Percentiles rank a stretch among this genome's conserved stretches.
phyloP scores from a whole-genome alignment of 2,329 filamentous ascomycete genomes.

The Botrytis fabae region DNA sequence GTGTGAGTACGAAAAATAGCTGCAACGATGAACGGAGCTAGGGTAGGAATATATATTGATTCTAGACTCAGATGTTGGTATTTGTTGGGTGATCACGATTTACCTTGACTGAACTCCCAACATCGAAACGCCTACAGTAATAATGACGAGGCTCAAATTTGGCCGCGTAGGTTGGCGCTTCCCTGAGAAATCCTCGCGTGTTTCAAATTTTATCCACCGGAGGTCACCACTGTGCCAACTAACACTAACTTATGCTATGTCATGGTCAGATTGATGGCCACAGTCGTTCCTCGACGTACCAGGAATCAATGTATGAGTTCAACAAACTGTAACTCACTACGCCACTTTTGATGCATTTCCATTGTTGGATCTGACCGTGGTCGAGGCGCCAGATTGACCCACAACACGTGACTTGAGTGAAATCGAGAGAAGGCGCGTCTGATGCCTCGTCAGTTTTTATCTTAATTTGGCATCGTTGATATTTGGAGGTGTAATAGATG shows the following conservation, averaged over 20 bases:
- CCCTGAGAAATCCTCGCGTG: not conserved
- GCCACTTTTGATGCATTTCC: not conserved
- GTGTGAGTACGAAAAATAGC: not conserved
- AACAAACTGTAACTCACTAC: not conserved
- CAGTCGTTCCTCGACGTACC: not conserved
- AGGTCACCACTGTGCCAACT: not conserved
- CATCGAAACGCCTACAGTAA: not conserved
- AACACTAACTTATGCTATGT: not conserved
- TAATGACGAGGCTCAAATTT: not conserved
- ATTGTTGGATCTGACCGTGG: slow-evolving; percentile 5
- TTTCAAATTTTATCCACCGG: not conserved
- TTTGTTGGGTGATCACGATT: not conserved
- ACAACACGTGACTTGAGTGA: not conserved
- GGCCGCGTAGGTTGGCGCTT: not conserved
- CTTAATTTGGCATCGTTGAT: too few species aligned
- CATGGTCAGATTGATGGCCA: not conserved
- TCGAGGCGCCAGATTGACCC: not conserved
- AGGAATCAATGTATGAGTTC: not conserved
- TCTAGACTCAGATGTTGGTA: not conserved
- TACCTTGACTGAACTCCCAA: not conserved
- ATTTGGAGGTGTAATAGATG: not conserved
- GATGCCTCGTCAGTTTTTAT: not conserved
- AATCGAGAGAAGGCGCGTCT: not conserved
- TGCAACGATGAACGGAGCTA: not conserved
- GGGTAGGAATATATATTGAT: not conserved